Evolutionary conservation across 2,329 filamentous ascomycete species (phyloP).

Genomic region (Diaporthe batatas): DNA sequence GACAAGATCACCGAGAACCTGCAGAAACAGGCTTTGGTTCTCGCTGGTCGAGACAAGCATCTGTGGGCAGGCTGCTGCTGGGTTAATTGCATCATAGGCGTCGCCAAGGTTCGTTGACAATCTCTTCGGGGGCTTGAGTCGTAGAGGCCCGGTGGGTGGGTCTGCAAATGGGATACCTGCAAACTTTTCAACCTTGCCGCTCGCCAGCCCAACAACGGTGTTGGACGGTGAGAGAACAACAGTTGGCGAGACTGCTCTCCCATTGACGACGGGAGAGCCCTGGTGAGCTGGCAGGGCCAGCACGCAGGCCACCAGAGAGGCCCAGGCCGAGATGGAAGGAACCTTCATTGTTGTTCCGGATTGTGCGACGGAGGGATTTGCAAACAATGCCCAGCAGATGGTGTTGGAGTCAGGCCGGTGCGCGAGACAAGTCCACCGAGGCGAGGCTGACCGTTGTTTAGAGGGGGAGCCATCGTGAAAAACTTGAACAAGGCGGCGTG

Average conservation of each 20-base stretch:
- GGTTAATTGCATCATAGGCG: slow-evolving; percentile 67
- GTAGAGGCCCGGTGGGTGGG: slow-evolving; percentile 74
- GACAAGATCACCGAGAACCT: slow-evolving; percentile 64
- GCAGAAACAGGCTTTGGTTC: slow-evolving; percentile 52
- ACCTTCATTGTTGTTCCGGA: slow-evolving; percentile 28
- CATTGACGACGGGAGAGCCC: slow-evolving; percentile 28
- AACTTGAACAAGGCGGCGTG: neutral
- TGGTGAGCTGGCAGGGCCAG: slow-evolving; percentile 35
- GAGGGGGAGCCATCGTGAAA: neutral
- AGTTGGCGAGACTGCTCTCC: slow-evolving; percentile 54
- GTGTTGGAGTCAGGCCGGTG: slow-evolving; percentile 10
- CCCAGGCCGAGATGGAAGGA: neutral
- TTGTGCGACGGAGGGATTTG: neutral
- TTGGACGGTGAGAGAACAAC: slow-evolving; percentile 67
- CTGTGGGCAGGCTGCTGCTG: slow-evolving; percentile 77
- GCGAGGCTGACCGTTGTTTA: neutral
- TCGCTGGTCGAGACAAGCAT: slow-evolving; percentile 70
- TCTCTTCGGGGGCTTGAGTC: slow-evolving; percentile 77
- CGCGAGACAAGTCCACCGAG: neutral
- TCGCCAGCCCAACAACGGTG: slow-evolving; percentile 65
- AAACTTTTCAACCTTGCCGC: slow-evolving; percentile 73
- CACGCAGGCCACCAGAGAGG: slow-evolving; percentile 5
- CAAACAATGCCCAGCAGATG: neutral
- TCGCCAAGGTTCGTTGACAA: slow-evolving; percentile 70
- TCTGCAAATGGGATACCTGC: slow-evolving; percentile 82